phyloP scores from a whole-genome alignment of 108 stramenopile species.

The Skeletonema tropicum region DNA sequence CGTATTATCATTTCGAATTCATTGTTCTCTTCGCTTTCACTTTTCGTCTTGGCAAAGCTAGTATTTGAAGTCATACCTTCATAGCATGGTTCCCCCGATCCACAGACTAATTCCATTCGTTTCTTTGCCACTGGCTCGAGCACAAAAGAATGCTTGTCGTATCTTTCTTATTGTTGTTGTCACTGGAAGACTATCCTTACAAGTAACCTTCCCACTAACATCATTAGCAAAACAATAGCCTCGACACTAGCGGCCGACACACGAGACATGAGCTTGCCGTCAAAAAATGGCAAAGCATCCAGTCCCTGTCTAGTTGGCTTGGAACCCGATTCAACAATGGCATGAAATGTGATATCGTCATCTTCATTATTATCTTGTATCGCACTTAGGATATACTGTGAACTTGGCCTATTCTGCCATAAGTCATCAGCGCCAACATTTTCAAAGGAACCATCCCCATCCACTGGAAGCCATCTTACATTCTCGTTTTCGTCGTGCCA shows the following conservation, averaged over 20 bases:
- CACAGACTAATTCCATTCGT: constrained; percentile 5
- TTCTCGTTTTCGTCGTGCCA: constrained; percentile 64
- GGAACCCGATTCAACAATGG: constrained; percentile 50
- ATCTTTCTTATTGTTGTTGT: constrained; percentile 8
- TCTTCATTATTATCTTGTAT: background rate
- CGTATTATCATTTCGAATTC: constrained; percentile 34
- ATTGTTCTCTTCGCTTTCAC: background rate
- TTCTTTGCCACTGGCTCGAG: background rate
- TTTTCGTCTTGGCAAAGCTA: background rate
- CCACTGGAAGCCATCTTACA: constrained; percentile 52
- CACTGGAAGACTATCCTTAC: constrained; percentile 23
- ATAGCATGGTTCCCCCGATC: constrained; percentile 31
- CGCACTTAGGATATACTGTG: constrained; percentile 35
- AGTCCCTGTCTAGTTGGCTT: constrained; percentile 43
- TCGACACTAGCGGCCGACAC: constrained; percentile 50
- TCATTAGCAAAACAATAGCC: constrained; percentile 54
- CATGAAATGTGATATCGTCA: constrained; percentile 34
- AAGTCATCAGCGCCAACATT: constrained; percentile 53
- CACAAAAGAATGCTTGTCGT: background rate
- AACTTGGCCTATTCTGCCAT: constrained; percentile 53
- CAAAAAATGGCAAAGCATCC: constrained; percentile 47
- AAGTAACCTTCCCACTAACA: constrained; percentile 15
- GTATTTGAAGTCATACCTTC: constrained; percentile 23
- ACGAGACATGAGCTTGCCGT: constrained; percentile 32
- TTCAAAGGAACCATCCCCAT: constrained; percentile 63